Evolutionary conservation across 23 red algal genomes (phyloP).

Genomic region (Gracilaria domingensis): DNA sequence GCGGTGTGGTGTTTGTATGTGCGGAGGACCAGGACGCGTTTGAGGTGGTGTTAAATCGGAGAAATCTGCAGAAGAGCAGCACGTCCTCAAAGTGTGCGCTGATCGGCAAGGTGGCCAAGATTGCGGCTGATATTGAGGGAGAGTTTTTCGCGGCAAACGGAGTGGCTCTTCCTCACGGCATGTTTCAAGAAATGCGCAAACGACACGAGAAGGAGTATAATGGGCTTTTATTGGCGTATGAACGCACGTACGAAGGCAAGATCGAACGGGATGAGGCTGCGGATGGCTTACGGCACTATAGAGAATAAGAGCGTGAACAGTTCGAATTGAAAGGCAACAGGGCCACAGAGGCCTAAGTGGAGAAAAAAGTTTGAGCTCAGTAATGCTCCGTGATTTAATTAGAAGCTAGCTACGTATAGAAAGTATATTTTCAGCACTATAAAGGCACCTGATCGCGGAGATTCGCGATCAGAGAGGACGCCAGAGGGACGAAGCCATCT

Average conservation of each 20-base stretch:
- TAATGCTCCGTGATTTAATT: too few species aligned
- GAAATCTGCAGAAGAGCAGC: not conserved
- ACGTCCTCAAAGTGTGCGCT: conserved; percentile 57
- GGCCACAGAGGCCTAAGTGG: too few species aligned
- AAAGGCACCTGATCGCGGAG: too few species aligned
- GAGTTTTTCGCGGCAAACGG: conserved; percentile 46
- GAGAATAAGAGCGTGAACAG: too few species aligned
- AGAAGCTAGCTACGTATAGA: too few species aligned
- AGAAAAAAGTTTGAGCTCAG: too few species aligned
- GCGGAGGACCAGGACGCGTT: conserved; percentile 71
- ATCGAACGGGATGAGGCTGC: conserved; percentile 30
- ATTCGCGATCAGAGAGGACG: too few species aligned
- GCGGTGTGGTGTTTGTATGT: conserved; percentile 79
- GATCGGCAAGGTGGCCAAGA: conserved; percentile 30
- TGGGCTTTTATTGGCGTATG: conserved; percentile 10
- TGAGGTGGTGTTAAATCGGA: conserved; percentile 47
- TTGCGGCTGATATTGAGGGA: conserved; percentile 31
- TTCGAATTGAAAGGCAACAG: too few species aligned
- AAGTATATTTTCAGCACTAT: too few species aligned
- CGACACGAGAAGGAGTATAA: conserved; percentile 39
- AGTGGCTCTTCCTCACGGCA: conserved; percentile 69
- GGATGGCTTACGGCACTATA: not conserved
- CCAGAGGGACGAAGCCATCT: too few species aligned
- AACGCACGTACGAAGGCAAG: conserved; percentile 15
- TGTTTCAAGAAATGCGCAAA: conserved; percentile 51